A percentile compares a stretch with the other conserved stretches of the same genome.
These are phyloP conservation scores for Trichophaea hybrida DNA, from an alignment of 2,329 filamentous ascomycete genomes.

Conservation along the genomic window DNA sequence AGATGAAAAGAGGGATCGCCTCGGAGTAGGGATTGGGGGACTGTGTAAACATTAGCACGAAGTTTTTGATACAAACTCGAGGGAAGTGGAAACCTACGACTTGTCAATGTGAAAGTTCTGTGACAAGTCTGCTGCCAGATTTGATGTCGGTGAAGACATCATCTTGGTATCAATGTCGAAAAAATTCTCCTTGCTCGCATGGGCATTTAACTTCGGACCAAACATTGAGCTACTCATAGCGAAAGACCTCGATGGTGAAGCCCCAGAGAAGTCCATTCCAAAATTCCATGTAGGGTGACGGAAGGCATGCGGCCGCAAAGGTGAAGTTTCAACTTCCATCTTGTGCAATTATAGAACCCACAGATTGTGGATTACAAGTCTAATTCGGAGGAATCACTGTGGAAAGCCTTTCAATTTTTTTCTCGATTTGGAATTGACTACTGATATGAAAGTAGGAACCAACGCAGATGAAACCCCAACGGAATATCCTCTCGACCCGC, in stretches of 20 bases:
- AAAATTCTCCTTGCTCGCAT: constrained; percentile 52
- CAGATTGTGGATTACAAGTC: no score
- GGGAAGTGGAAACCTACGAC: constrained; percentile 47
- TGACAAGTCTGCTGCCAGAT: constrained; percentile 81
- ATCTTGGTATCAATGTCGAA: constrained; percentile 59
- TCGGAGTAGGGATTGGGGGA: constrained; percentile 67
- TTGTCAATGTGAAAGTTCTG: constrained; percentile 95
- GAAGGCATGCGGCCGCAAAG: neutral
- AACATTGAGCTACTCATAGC: constrained; percentile 42
- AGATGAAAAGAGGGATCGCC: constrained; percentile 64
- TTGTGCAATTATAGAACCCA: no score
- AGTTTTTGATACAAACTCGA: neutral
- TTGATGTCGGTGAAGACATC: constrained; percentile 80
- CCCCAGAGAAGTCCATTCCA: constrained; percentile 28
- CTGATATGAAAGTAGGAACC: no score
- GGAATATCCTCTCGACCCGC: neutral
- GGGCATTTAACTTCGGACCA: constrained; percentile 38
- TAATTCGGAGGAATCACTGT: no score
- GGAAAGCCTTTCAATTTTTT: no score
- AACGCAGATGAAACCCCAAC: neutral
- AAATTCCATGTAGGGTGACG: neutral
- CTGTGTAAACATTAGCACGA: constrained; percentile 34
- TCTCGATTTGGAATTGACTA: no score
- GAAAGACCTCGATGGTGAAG: constrained; percentile 41
- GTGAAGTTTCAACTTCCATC: neutral